A percentile compares a stretch with the other conserved stretches of the same genome.
Evolutionary conservation across 2,329 filamentous ascomycete genomes (phyloP).

Genomic region (Alternaria ethzedia): DNA sequence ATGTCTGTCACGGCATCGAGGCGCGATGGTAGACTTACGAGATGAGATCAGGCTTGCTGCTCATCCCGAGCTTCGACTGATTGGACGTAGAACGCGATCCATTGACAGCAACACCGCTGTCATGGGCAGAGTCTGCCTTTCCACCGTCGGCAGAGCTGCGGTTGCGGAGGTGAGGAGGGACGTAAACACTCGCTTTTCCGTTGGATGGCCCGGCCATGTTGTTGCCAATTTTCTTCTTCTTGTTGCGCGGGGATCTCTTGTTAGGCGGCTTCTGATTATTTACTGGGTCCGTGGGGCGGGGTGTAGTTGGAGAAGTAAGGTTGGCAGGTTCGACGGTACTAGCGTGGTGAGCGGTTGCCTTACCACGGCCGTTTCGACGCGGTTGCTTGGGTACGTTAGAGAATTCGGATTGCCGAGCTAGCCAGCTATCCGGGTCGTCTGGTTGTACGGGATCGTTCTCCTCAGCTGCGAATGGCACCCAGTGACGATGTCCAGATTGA

Average conservation of each 20-base stretch:
- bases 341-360: slow-evolving; percentile 3
- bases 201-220: slow-evolving; percentile 10
- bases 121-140: slow-evolving; percentile 9
- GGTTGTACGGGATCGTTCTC: not conserved
- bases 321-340: slow-evolving; percentile 3
- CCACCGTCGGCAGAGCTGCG: not conserved
- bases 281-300: not conserved
- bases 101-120: not conserved
- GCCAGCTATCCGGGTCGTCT: not conserved
- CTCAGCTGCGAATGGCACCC: slow-evolving; percentile 1
- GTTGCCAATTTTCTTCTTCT: not conserved
- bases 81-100: slow-evolving; percentile 6
- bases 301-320: not conserved
- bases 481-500: slow-evolving; percentile 3
- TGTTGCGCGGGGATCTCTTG: not conserved
- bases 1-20: not conserved
- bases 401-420: slow-evolving; percentile 9
- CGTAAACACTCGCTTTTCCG: slow-evolving; percentile 13
- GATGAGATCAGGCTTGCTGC: not conserved
- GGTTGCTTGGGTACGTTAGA: not conserved
- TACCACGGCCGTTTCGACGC: slow-evolving; percentile 1
- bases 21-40: slow-evolving; percentile 14
- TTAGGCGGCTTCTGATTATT: not conserved
- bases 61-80: slow-evolving; percentile 6
- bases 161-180: slow-evolving; percentile 37